Evolutionary conservation across 176 grass and related monocot species (phyloP), one percentile per base, ranked within the genome.

Genomic region (Phoenix dactylifera): DNA sequence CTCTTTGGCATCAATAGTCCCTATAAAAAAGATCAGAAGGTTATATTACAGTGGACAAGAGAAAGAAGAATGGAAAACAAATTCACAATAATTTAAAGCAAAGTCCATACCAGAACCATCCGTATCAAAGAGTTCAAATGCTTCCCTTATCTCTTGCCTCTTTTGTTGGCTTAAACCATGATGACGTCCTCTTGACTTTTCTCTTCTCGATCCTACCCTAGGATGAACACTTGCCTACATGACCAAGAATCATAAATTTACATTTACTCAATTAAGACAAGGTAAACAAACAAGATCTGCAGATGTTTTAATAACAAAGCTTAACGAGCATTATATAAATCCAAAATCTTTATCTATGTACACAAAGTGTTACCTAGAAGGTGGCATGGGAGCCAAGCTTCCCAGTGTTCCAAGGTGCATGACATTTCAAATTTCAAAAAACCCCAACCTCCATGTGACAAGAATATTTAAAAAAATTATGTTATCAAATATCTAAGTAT

Each of bases 101-200:
- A 53, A 49, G 1, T 26, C 55, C 5, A 24, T 68, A 95, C 89
- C 91, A 56, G 91, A 95, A 51, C 83, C 79, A 49, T 95, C 83
- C 18, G 68, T 76, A 72, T 95, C 91, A 69, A 87, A 95, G 64
- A 90, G 77, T 6, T 90, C 83, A 28, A 95, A 95, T 17, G 80
- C 80, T 28, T 90, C 86, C 57, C 79, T 85, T 58, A 95, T 95
- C 77, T 87, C 86, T 50, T 87, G 76, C 68, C 19, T 84, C 74
- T 82, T 87, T 55, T 84, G 77, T 49, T 85, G 64, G 30, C 54
- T 65, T 51, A 89, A 68, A 19, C 80, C 83, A 82, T 82, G 90
- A 15, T 70, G 30, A 17, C 67, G 63, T 63, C 71, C 26, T 64
- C 82, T 78, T 39, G 84, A 64, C 58, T 79, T 86, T 66, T 83